Evolutionary conservation across 1,284 basidiomycete species (phyloP), one percentile per base, ranked within the genome.

Genomic region (Ceratobasidium sp.): DNA sequence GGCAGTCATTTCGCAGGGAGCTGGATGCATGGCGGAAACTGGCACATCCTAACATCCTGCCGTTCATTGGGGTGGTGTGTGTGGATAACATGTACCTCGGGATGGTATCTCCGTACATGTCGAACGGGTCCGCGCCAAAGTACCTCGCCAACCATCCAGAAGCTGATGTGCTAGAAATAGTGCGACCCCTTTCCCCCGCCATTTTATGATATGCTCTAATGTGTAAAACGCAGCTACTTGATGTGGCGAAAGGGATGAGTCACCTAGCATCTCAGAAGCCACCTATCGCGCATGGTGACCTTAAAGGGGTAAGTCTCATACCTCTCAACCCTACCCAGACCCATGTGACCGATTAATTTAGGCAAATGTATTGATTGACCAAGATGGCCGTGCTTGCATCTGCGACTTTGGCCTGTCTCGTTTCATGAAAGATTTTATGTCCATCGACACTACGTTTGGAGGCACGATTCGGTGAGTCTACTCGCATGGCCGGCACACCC

Each of bases 391-490:
- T 9, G 66, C 66, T 14, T 71, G 66, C 41, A 71, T 71, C 17
- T 71, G 66, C 27, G 66, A 71, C 54, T 71, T 71, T 71, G 66
- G 66, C 8, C 41, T 71, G 4, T 71, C 66, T 5, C 66, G 66
- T 0, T 71, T 71, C 54, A 71, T 71, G 66, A 71, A 71, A 33
- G 66, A 71, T 36, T 71, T 71, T 19, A 71, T 71, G 66, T 71
- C 66, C 7, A 71, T 71, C 44, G 66, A 71, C 29, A 71, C 66
- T n/a, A 71, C 66, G 1, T 71, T 71, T 59, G 66, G 66, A 24
- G 66, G 66, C 5, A 71, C 66, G 29, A 71, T 71, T 27, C 66
- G 66, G 66, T 71, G 31, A 71, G 66, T 44, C 17, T 7, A 41
- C 9, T 62, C 24, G 41, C 15, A 33, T n/a, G 19, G 22, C 22